These are phyloP conservation scores for Leishmania tropica DNA, from an alignment of 208 protist genomes.

Conservation along the genomic window DNA sequence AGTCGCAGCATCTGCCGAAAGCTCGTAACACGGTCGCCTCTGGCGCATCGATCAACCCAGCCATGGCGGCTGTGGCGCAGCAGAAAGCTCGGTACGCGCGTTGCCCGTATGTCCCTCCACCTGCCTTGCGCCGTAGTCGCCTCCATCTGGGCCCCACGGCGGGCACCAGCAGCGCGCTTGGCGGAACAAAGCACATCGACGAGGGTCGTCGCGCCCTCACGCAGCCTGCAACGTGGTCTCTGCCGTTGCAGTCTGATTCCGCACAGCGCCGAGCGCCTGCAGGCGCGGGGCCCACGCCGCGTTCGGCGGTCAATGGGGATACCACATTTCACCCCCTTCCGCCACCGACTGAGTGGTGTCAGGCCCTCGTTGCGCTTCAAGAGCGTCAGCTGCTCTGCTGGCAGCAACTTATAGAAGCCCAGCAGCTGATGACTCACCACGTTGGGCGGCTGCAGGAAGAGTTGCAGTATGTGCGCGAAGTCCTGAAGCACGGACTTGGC, in stretches of 20 bases:
- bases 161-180: not conserved
- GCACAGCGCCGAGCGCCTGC: not conserved
- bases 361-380: conserved; percentile 9
- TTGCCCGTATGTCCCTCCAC: conserved; percentile 12
- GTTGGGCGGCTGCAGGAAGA: conserved; percentile 16
- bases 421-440: conserved; percentile 15
- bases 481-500: not conserved
- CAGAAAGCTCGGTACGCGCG: conserved; percentile 31
- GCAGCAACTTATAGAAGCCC: conserved; percentile 20
- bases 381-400: conserved; percentile 30
- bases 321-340: not conserved
- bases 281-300: not conserved
- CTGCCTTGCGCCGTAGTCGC: not conserved
- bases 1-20: not conserved
- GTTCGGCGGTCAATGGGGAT: not conserved
- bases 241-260: too few relatives aligned
- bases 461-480: conserved; percentile 3
- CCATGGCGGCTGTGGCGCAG: conserved; percentile 10
- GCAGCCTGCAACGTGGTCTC: not conserved
- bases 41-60: not conserved
- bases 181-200: not conserved
- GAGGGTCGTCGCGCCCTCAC: not conserved
- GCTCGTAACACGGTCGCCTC: not conserved
- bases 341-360: conserved; percentile 4
- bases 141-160: not conserved